Conservation (phyloP, 768 basidiomycete genomes). For the Boletellus ananiceps region DNA sequence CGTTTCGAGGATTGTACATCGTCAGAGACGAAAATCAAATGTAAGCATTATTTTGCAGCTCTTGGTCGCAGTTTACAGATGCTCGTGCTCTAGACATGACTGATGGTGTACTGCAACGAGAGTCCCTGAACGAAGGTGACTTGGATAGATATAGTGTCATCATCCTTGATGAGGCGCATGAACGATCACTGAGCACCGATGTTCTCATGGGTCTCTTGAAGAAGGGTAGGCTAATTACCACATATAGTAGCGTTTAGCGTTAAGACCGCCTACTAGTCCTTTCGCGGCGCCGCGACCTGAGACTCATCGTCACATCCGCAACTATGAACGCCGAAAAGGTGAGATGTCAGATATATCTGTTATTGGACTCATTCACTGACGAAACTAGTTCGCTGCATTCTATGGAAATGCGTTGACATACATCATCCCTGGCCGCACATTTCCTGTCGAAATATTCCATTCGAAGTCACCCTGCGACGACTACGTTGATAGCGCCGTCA, state of each 20-base stretch:
- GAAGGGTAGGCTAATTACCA: slow-evolving; percentile 63
- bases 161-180: slow-evolving; percentile 98
- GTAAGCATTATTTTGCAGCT: slow-evolving; percentile 41
- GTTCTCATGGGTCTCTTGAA: slow-evolving; percentile 94
- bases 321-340: slow-evolving; percentile 99
- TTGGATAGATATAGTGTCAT: slow-evolving; percentile 94
- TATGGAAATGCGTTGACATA: slow-evolving; percentile 94
- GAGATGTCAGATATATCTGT: slow-evolving; percentile 4
- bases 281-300: slow-evolving; percentile 86
- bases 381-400: slow-evolving; percentile 84
- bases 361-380: not conserved
- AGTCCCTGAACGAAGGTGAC: slow-evolving; percentile 98
- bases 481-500: slow-evolving; percentile 97
- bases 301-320: slow-evolving; percentile 96
- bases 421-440: slow-evolving; percentile 92
- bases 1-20: slow-evolving; percentile 98
- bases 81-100: slow-evolving; percentile 76
- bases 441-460: slow-evolving; percentile 96
- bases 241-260: not conserved
- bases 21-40: slow-evolving; percentile 93
- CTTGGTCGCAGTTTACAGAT: not conserved
- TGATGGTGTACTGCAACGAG: slow-evolving; percentile 95
- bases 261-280: slow-evolving; percentile 47
- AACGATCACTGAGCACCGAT: slow-evolving; percentile 94
- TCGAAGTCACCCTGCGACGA: slow-evolving; percentile 98